Evolutionary conservation across 2,329 filamentous ascomycete genomes (phyloP).

Genomic region (Penicillium janthinellum): DNA sequence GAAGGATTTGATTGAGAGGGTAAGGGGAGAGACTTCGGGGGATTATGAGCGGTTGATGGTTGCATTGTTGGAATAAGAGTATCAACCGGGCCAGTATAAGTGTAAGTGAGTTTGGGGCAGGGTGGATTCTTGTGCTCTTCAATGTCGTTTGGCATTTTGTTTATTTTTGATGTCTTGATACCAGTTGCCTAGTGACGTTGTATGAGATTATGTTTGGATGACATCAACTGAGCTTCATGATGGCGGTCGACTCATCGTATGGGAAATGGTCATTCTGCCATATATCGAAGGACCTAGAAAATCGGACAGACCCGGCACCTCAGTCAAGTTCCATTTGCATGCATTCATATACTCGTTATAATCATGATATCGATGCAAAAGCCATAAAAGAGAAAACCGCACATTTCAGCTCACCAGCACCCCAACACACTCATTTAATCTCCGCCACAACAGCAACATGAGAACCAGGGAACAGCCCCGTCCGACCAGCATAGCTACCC

Average conservation of each 20-base stretch:
- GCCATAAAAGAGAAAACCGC: neutral
- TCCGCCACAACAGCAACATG: conserved; percentile 64
- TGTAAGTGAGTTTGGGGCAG: too few species aligned
- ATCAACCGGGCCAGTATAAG: neutral
- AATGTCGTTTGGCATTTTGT: neutral
- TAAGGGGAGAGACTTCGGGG: conserved; percentile 81
- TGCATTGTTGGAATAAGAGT: conserved; percentile 55
- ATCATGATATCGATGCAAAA: conserved; percentile 19
- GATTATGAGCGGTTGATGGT: conserved; percentile 79
- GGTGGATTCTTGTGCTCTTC: neutral
- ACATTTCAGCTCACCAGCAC: neutral
- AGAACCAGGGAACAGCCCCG: conserved; percentile 77
- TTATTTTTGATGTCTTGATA: neutral
- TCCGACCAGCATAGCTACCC: conserved; percentile 79
- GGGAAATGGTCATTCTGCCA: too few species aligned
- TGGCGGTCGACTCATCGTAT: too few species aligned
- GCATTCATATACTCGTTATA: conserved; percentile 14
- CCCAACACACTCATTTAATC: conserved; percentile 23
- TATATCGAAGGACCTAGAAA: too few species aligned
- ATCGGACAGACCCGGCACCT: neutral
- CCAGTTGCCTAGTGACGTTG: neutral
- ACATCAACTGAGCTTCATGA: neutral
- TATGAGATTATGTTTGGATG: conserved; percentile 3
- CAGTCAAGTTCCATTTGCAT: conserved; percentile 1
- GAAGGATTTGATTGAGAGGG: conserved; percentile 66